Evolutionary conservation across 176 grass and related monocot species (phyloP).

Genomic region (Coix lacrymajobi): DNA sequence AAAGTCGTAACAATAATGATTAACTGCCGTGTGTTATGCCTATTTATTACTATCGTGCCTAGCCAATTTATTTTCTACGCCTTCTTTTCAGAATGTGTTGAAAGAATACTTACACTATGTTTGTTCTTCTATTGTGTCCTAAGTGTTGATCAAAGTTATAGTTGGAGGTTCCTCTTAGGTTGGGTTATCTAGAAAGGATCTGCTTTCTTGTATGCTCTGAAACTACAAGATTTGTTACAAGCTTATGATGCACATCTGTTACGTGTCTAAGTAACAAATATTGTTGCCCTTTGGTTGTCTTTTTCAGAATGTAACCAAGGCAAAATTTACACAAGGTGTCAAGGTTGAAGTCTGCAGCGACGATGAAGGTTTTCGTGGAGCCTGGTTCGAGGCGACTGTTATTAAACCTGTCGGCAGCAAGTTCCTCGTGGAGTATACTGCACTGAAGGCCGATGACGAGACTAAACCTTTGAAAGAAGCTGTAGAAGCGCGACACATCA

Average conservation of each 20-base stretch:
- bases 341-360: constrained; percentile 69
- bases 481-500: constrained; percentile 46
- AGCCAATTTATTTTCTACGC: constrained; percentile 11
- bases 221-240: not conserved
- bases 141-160: not conserved
- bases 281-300: constrained; percentile 3
- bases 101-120: not conserved
- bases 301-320: constrained; percentile 22
- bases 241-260: not conserved
- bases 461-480: constrained; percentile 53
- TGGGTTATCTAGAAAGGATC: not conserved
- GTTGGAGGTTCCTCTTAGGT: not conserved
- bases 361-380: constrained; percentile 70
- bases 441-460: constrained; percentile 57
- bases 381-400: constrained; percentile 56
- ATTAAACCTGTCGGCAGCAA: constrained; percentile 42
- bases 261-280: not conserved
- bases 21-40: not conserved
- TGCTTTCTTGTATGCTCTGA: not conserved
- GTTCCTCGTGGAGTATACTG: constrained; percentile 55
- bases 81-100: not conserved
- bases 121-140: not conserved
- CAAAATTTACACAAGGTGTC: constrained; percentile 36
- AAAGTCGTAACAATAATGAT: not conserved
- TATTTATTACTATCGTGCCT: not conserved